A percentile compares a stretch with the other conserved stretches of the same genome.
phyloP scores from a whole-genome alignment of 768 basidiomycete genomes.

The Hygrocybe coccinea region DNA sequence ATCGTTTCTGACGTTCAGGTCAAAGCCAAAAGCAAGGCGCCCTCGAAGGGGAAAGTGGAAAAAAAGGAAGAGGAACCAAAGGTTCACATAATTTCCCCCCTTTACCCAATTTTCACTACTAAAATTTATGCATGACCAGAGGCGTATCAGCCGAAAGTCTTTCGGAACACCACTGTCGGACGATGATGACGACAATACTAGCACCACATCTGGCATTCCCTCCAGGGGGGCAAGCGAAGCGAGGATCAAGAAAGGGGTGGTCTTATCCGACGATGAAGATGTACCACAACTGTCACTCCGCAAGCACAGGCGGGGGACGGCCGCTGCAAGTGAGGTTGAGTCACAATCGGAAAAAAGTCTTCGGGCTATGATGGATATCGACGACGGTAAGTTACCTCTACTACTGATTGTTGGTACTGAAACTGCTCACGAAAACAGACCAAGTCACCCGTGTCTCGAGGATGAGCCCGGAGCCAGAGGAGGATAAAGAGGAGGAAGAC shows the following conservation, averaged over 20 bases:
- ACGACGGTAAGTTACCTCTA: conserved; percentile 51
- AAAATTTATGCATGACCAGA: no score
- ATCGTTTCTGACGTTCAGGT: conserved; percentile 13
- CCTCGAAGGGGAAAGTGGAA: conserved; percentile 45
- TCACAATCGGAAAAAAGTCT: conserved; percentile 42
- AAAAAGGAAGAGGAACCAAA: conserved; percentile 57
- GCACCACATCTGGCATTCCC: conserved; percentile 11
- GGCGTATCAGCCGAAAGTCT: no score
- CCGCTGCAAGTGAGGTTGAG: conserved; percentile 26
- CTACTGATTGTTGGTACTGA: neutral
- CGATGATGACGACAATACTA: conserved; percentile 3
- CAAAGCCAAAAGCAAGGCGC: conserved; percentile 12
- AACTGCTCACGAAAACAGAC: conserved; percentile 22
- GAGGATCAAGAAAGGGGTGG: conserved; percentile 43
- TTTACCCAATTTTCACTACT: no score
- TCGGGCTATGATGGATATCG: conserved; percentile 71
- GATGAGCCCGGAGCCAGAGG: conserved; percentile 18
- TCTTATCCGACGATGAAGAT: conserved; percentile 64
- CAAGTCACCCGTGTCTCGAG: conserved; percentile 29
- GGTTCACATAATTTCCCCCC: no score
- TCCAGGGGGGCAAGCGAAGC: conserved; percentile 7
- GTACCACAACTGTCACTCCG: conserved; percentile 34
- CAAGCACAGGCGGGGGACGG: conserved; percentile 30
- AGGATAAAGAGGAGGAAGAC: conserved; percentile 23
- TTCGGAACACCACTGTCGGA: neutral